Percentiles rank a stretch among this genome's conserved stretches.
phyloP scores from a whole-genome alignment of 164 flowering plant species.

The Dillenia suffruticosa region DNA sequence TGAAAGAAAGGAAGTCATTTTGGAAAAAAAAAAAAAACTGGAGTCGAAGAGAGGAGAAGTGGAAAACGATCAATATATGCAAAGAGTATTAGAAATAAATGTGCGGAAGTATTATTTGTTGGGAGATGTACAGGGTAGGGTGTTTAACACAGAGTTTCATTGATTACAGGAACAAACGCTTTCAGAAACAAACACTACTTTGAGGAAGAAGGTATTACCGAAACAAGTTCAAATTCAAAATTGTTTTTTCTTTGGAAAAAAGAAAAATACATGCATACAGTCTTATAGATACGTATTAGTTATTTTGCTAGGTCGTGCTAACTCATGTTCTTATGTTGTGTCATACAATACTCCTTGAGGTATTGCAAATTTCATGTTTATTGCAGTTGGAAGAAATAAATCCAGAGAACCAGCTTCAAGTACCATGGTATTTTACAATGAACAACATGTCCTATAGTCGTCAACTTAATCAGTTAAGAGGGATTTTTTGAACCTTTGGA shows the following conservation, averaged over 20 bases:
- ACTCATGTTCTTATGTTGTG: neutral
- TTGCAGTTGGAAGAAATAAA: conserved; percentile 21
- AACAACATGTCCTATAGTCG: conserved; percentile 28
- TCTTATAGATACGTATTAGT: neutral
- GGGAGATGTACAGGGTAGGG: no score
- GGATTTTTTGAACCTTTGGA: conserved; percentile 55
- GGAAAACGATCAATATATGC: no score
- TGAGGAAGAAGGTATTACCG: conserved; percentile 20
- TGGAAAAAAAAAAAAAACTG: no score
- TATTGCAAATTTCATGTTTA: neutral
- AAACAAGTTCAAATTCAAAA: neutral
- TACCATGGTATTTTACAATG: conserved; percentile 46
- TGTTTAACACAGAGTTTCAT: no score
- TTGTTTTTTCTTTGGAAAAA: neutral
- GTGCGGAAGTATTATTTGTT: no score
- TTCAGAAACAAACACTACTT: conserved; percentile 19
- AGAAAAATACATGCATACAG: neutral
- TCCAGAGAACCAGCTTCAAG: conserved; percentile 19
- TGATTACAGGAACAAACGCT: conserved; percentile 23
- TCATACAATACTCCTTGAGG: neutral
- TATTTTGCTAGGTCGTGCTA: neutral
- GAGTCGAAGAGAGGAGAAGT: no score
- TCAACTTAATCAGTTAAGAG: conserved; percentile 45
- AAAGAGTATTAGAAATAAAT: no score
- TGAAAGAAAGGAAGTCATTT: no score